Evolutionary conservation across 257 asterid genomes (phyloP).

Genomic region (Nicotiana tabacum): DNA sequence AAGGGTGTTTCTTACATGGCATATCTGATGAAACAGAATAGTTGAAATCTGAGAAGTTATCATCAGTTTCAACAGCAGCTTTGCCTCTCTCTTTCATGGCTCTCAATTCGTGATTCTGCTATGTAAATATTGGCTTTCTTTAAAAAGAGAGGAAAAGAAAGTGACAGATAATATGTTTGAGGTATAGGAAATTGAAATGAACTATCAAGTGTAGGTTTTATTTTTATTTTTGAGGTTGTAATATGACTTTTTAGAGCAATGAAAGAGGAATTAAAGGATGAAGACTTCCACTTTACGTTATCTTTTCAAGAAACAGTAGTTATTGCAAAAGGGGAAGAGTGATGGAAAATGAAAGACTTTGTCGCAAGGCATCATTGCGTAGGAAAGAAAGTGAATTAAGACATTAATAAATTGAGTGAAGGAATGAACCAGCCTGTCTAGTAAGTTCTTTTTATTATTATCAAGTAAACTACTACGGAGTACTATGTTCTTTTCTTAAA

Average conservation of each 20-base stretch:
- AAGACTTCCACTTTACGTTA: conserved; percentile 74
- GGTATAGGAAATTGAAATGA: not conserved
- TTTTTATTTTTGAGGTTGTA: not conserved
- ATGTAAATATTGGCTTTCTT: not conserved
- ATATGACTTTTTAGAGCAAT: not conserved
- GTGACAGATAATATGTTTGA: not conserved
- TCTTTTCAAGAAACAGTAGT: conserved; percentile 43
- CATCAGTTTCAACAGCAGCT: conserved; percentile 30
- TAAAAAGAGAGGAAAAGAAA: not conserved
- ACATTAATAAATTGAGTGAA: conserved; percentile 32
- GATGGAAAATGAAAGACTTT: conserved; percentile 32
- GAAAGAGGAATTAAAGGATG: conserved; percentile 9
- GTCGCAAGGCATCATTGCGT: conserved; percentile 48
- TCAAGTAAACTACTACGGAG: not conserved
- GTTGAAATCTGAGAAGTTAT: conserved; percentile 40
- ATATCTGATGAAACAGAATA: conserved; percentile 50
- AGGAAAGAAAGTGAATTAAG: conserved; percentile 26
- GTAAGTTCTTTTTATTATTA: conserved; percentile 6
- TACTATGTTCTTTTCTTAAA: not conserved
- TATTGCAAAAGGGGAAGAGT: conserved; percentile 38
- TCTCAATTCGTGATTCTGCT: not conserved
- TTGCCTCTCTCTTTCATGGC: conserved; percentile 70
- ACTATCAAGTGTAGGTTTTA: not conserved
- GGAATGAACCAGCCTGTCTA: conserved; percentile 26
- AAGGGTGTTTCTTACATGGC: conserved; percentile 77